These are phyloP conservation scores for Lichtheimia ornata DNA, from an alignment of 371 early-diverging fungal species.

Conservation along the genomic window DNA sequence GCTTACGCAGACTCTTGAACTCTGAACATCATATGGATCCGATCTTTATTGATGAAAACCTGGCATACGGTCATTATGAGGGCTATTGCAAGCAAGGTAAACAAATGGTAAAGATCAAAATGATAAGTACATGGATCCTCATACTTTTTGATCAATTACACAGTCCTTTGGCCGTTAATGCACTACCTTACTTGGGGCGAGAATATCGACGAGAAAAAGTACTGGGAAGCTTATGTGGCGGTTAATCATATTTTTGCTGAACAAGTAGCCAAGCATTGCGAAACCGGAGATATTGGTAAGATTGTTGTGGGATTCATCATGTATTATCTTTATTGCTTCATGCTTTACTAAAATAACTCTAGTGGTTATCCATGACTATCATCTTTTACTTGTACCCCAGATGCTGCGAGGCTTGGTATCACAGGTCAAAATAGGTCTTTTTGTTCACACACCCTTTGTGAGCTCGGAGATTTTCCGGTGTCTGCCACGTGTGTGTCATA, in stretches of 20 bases:
- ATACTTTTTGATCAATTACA: background rate
- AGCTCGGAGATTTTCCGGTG: slow-evolving; percentile 91
- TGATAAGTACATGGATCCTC: too few relatives aligned
- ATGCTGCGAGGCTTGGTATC: slow-evolving; percentile 69
- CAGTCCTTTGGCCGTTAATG: slow-evolving; percentile 97
- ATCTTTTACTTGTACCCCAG: slow-evolving; percentile 73
- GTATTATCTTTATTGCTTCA: slow-evolving; percentile 52
- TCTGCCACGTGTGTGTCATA: slow-evolving; percentile 56
- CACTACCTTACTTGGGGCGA: slow-evolving; percentile 93
- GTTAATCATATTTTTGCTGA: slow-evolving; percentile 92
- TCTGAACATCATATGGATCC: slow-evolving; percentile 67
- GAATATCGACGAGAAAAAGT: slow-evolving; percentile 66
- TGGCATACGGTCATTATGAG: slow-evolving; percentile 80
- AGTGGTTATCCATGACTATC: slow-evolving; percentile 99
- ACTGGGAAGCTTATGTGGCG: slow-evolving; percentile 88
- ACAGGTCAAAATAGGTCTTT: slow-evolving; percentile 95
- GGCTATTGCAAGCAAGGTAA: slow-evolving; percentile 90
- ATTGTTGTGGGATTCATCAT: background rate
- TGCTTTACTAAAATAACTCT: slow-evolving; percentile 12
- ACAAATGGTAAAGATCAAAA: background rate
- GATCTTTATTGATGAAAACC: slow-evolving; percentile 75
- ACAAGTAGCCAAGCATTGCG: slow-evolving; percentile 70
- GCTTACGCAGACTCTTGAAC: slow-evolving; percentile 41
- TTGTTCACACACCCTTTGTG: slow-evolving; percentile 99
- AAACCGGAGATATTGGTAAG: slow-evolving; percentile 82